phyloP scores from a whole-genome alignment of 2,329 filamentous ascomycete species.

The Colletotrichum sublineola region DNA sequence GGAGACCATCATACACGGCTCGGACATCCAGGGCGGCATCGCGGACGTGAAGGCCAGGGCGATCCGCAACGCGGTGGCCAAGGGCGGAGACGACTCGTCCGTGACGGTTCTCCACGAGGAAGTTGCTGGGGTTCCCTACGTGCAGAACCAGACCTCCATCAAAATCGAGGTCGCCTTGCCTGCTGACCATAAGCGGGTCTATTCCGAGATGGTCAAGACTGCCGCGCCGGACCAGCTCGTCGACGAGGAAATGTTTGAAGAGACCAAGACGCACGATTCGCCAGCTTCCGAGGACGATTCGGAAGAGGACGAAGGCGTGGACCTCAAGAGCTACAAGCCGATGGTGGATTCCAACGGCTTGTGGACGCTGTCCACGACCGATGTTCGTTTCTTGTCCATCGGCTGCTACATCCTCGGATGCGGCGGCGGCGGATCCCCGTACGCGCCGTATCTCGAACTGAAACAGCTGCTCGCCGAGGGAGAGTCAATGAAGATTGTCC shows the following conservation, averaged over 20 bases:
- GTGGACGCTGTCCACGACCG: conserved; percentile 45
- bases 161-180: conserved; percentile 44
- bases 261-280: conserved; percentile 33
- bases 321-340: conserved; percentile 35
- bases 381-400: conserved; percentile 45
- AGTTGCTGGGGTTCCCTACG: conserved; percentile 44
- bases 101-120: conserved; percentile 44
- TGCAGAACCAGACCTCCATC: conserved; percentile 45
- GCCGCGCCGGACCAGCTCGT: conserved; percentile 25
- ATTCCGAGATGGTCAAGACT: conserved; percentile 29
- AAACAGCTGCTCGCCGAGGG: conserved; percentile 43
- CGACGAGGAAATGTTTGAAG: conserved; percentile 37
- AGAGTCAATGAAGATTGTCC: conserved; percentile 43
- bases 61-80: conserved; percentile 42
- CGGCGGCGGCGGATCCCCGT: conserved; percentile 45
- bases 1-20: conserved; percentile 43
- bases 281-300: neutral
- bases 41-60: conserved; percentile 40
- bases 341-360: conserved; percentile 31
- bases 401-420: conserved; percentile 47
- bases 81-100: conserved; percentile 40
- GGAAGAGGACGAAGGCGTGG: conserved; percentile 17
- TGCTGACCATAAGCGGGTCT: conserved; percentile 43
- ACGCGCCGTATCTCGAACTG: conserved; percentile 44
- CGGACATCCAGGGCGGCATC: conserved; percentile 41